These are phyloP conservation scores for Graphium sp. DNA, from an alignment of 2,329 filamentous ascomycete genomes.

Conservation along the genomic window DNA sequence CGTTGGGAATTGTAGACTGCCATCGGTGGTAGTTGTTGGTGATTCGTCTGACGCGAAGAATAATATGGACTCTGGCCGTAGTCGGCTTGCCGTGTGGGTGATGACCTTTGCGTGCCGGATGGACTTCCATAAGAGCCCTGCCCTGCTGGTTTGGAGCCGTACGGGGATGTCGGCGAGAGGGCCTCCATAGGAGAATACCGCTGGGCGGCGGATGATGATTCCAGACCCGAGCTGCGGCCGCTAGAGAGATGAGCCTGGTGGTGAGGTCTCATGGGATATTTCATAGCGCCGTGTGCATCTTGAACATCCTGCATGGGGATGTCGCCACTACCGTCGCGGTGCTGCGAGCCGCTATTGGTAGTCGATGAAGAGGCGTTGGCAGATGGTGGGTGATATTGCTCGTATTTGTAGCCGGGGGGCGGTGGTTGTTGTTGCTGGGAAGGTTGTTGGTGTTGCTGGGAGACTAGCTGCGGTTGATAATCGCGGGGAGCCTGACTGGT, in stretches of 20 bases:
- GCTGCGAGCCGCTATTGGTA: conserved; percentile 32
- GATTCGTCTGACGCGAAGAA: conserved; percentile 19
- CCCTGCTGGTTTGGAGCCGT: conserved; percentile 45
- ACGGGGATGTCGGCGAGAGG: conserved; percentile 65
- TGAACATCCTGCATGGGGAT: conserved; percentile 72
- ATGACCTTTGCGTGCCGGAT: conserved; percentile 42
- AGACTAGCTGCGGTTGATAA: conserved; percentile 9
- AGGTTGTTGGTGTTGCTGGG: conserved; percentile 11
- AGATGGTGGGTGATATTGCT: conserved; percentile 9
- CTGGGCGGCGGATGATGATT: conserved; percentile 70
- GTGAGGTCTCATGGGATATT: conserved; percentile 67
- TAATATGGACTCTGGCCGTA: conserved; percentile 47
- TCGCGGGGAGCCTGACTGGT: conserved; percentile 7
- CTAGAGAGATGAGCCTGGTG: conserved; percentile 55
- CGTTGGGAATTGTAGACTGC: no score
- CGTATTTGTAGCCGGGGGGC: conserved; percentile 4
- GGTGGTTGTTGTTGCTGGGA: conserved; percentile 12
- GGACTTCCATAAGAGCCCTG: conserved; percentile 12
- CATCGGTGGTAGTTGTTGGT: conserved; percentile 6
- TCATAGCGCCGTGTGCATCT: conserved; percentile 71
- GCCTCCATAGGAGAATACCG: conserved; percentile 94
- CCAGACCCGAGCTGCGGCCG: conserved; percentile 46
- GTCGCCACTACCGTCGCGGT: conserved; percentile 59
- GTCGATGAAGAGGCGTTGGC: conserved; percentile 29
- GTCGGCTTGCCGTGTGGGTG: conserved; percentile 54